Evolutionary conservation across 768 basidiomycete species (phyloP), one percentile per base, ranked within the genome.

Genomic region (Xerocomellus chrysenteron): DNA sequence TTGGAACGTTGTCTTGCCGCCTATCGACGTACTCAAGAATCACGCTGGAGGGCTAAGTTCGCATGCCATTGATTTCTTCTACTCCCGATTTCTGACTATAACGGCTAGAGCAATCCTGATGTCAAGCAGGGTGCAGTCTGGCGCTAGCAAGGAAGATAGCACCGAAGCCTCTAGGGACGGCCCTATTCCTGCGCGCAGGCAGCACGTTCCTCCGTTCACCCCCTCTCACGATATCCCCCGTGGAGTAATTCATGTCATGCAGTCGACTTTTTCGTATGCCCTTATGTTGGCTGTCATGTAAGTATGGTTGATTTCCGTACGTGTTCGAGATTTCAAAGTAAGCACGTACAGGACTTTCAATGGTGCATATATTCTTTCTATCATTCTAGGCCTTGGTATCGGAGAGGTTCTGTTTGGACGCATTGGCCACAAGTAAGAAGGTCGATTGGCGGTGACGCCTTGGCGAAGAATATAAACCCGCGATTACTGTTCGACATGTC

Each of bases 271-370:
- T 21, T 74, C 73, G 26, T 95, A 91, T 62, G 61, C 77, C 5
- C 79, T 95, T 54, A 95, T 96, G 93, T 70, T 93, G 67, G 83
- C 82, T 10, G 79, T 90, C 64, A 92, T 93, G 90, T 92, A 71
- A 72, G 86, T 43, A 30, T 9, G 21, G 26, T 44, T 46, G 11
- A 11, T 17, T 17, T 19, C 40, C 57, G 35, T 37, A 49, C 12
- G 45, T 13, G 28, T 47, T 33, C 26, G 6, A 28, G 52, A 4
- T 36, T 40, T 64, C 33, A 43, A 60, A 66, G 24, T 46, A 24
- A 50, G 39, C 37, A 9, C 58, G 44, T 59, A 52, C 65, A 95
- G 92, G 94, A 89, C 89, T 7, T 94, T 89, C 73, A 85, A 93
- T 61, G 86, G 80, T 5, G 86, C 82, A 33, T 11, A 33, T 33